Evolutionary conservation across 2,329 filamentous ascomycete genomes (phyloP).

Genomic region (Zopfia rhizophila): DNA sequence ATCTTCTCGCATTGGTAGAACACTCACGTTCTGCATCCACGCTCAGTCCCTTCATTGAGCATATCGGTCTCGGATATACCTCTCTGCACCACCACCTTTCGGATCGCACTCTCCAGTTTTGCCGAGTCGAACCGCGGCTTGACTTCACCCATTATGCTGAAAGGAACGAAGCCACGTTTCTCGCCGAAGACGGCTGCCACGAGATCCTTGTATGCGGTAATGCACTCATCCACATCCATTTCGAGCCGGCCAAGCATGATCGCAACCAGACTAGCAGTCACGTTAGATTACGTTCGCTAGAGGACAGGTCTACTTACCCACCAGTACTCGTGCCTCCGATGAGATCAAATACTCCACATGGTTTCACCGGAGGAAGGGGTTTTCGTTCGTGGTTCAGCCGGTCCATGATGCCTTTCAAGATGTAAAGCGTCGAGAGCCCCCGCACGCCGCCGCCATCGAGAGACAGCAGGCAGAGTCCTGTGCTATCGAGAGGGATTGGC

Average conservation of each 20-base stretch:
- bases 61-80: conserved; percentile 1
- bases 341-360: conserved; percentile 31
- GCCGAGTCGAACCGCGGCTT: conserved; percentile 19
- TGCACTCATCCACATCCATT: conserved; percentile 20
- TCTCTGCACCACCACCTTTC: conserved; percentile 7
- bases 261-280: conserved; percentile 19
- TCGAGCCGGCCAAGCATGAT: conserved; percentile 22
- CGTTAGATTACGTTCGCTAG: not conserved
- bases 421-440: conserved; percentile 30
- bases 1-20: conserved; percentile 22
- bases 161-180: not conserved
- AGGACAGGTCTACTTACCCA: conserved; percentile 6
- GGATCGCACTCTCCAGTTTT: conserved; percentile 15
- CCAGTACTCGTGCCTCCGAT: conserved; percentile 29
- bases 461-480: conserved; percentile 29
- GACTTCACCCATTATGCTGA: conserved; percentile 8
- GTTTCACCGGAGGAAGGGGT: conserved; percentile 18
- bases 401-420: conserved; percentile 26
- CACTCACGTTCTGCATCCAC: not conserved
- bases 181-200: conserved; percentile 10
- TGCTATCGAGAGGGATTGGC: conserved; percentile 21
- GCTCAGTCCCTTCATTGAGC: not conserved
- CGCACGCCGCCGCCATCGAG: conserved; percentile 34
- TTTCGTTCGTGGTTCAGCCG: conserved; percentile 20
- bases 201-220: conserved; percentile 12